phyloP scores from a whole-genome alignment of 257 asterid genomes.

The Solanum lycopersicoides region DNA sequence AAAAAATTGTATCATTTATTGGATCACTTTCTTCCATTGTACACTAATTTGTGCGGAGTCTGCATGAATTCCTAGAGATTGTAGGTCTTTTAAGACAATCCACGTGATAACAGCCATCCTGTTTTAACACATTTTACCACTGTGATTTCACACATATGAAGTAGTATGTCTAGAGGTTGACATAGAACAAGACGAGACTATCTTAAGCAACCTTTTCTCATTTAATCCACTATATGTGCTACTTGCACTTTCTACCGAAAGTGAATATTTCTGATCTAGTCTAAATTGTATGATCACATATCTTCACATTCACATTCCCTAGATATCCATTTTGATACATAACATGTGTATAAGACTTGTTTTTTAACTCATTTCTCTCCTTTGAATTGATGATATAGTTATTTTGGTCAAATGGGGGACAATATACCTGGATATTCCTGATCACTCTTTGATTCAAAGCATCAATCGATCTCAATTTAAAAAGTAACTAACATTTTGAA shows the following conservation, averaged over 20 bases:
- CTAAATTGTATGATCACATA: neutral
- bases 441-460: neutral
- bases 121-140: neutral
- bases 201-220: neutral
- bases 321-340: neutral
- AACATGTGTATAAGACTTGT: neutral
- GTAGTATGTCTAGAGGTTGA: neutral
- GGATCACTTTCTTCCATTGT: neutral
- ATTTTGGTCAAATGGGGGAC: neutral
- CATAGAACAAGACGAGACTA: neutral
- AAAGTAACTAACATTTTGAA: neutral
- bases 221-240: neutral
- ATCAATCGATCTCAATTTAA: neutral
- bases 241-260: neutral
- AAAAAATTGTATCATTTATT: neutral
- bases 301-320: neutral
- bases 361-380: neutral
- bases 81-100: neutral
- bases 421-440: neutral
- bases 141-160: neutral
- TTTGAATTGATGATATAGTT: neutral
- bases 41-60: neutral
- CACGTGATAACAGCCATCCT: neutral
- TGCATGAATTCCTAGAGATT: neutral
- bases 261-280: neutral